Evolutionary conservation across 352 stramenopile genomes (phyloP).

Genomic region (Phytophthora hybrid): DNA sequence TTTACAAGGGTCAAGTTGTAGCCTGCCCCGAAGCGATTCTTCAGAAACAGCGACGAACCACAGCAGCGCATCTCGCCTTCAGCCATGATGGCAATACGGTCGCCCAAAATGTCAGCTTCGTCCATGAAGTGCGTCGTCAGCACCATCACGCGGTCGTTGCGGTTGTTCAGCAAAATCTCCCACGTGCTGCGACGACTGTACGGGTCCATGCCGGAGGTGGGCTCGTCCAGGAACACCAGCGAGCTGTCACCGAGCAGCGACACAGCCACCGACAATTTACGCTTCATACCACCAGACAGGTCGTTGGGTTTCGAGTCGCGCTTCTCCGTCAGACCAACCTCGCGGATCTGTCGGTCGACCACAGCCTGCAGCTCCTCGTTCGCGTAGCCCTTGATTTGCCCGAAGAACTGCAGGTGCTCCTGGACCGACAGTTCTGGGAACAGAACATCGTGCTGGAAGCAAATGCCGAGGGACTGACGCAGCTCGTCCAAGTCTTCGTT

Average conservation of each 20-base stretch:
- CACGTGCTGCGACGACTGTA: constrained; percentile 94
- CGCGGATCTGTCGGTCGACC: constrained; percentile 46
- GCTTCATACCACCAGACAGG: constrained; percentile 90
- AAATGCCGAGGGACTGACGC: constrained; percentile 73
- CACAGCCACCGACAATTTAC: constrained; percentile 89
- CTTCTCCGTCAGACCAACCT: constrained; percentile 71
- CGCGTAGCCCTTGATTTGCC: constrained; percentile 57
- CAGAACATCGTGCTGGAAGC: constrained; percentile 85
- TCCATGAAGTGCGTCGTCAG: constrained; percentile 96
- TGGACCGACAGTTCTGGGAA: constrained; percentile 74
- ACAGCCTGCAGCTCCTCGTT: constrained; percentile 40
- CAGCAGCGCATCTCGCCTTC: constrained; percentile 72
- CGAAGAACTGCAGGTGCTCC: constrained; percentile 76
- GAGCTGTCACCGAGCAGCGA: constrained; percentile 87
- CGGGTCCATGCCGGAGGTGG: constrained; percentile 95
- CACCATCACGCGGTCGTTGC: constrained; percentile 77
- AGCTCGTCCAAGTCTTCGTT: constrained; percentile 75
- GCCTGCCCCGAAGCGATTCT: constrained; percentile 67
- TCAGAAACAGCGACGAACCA: constrained; percentile 81
- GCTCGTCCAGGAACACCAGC: constrained; percentile 90
- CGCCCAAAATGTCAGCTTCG: constrained; percentile 85
- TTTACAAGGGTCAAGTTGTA: constrained; percentile 77
- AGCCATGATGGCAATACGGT: constrained; percentile 86
- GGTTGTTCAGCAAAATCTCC: constrained; percentile 72
- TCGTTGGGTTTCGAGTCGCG: constrained; percentile 47